These are phyloP conservation scores for Chytriomyces confervae DNA, from an alignment of 192 early-diverging fungal genomes.

Conservation along the genomic window DNA sequence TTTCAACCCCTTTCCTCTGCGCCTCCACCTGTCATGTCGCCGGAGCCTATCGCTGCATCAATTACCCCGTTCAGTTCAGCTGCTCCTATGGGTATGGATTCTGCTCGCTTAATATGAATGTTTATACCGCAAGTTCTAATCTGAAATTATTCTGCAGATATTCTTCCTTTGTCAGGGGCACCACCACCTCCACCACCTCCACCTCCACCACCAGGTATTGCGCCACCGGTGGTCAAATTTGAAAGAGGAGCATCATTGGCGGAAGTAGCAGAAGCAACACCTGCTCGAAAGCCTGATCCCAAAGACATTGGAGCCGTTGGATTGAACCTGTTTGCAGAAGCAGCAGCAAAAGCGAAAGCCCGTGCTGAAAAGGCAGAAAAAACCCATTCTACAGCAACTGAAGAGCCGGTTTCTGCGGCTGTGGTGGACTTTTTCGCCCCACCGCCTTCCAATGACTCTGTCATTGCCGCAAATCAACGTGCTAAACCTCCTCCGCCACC, in stretches of 20 bases:
- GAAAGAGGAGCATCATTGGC: conserved; percentile 33
- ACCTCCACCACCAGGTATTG: conserved; percentile 49
- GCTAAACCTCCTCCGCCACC: conserved; percentile 30
- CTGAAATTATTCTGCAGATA: too few species aligned
- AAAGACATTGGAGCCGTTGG: conserved; percentile 46
- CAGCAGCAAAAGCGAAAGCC: conserved; percentile 25
- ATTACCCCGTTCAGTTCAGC: too few species aligned
- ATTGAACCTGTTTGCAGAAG: conserved; percentile 40
- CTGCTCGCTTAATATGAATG: too few species aligned
- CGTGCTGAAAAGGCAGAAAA: conserved; percentile 25
- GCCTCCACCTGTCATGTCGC: too few species aligned
- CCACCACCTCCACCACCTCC: conserved; percentile 50
- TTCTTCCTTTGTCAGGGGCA: background rate
- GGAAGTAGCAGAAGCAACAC: background rate
- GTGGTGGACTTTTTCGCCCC: conserved; percentile 2
- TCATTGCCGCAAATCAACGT: background rate
- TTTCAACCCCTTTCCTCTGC: too few species aligned
- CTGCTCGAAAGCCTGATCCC: conserved; percentile 48
- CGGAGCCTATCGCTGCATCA: too few species aligned
- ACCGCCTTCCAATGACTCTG: background rate
- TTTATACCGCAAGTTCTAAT: too few species aligned
- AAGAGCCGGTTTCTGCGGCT: background rate
- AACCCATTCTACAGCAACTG: background rate
- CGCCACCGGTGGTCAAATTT: conserved; percentile 41
- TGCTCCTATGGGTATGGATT: too few species aligned